Percentiles rank a stretch among this genome's conserved stretches.
These are phyloP conservation scores for Aspergillaceae sp. DNA, from an alignment of 2,329 filamentous ascomycete species.

Conservation along the genomic window DNA sequence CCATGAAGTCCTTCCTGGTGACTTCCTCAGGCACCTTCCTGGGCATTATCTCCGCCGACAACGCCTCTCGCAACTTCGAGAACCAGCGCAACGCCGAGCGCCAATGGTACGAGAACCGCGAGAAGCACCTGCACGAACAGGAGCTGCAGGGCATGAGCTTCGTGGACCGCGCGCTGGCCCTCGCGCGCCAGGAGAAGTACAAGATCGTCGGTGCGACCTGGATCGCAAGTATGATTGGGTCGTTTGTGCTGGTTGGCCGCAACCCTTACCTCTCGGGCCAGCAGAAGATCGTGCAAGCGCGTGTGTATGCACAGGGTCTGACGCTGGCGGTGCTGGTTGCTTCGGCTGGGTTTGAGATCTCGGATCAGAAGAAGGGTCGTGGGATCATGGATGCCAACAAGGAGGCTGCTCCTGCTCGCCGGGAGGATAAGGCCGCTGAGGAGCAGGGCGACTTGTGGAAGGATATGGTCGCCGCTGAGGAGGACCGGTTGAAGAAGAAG, in stretches of 20 bases:
- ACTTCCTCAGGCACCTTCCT: conserved; percentile 74
- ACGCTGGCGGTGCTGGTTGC: conserved; percentile 77
- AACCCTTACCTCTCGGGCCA: conserved; percentile 63
- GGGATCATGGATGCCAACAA: conserved; percentile 41
- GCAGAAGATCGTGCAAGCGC: conserved; percentile 89
- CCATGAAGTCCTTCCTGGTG: conserved; percentile 84
- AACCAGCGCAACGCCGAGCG: conserved; percentile 57
- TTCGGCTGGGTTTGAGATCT: conserved; percentile 71
- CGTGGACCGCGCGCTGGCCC: conserved; percentile 57
- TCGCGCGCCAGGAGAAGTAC: conserved; percentile 75
- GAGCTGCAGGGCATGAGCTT: conserved; percentile 48
- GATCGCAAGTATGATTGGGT: conserved; percentile 69
- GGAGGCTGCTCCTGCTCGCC: conserved; percentile 35
- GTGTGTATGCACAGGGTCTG: conserved; percentile 86
- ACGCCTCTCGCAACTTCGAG: conserved; percentile 63
- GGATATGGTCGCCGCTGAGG: conserved; percentile 43
- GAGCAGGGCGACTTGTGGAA: conserved; percentile 93
- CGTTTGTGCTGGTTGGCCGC: conserved; percentile 66
- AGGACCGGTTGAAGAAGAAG: conserved; percentile 36
- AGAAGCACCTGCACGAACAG: conserved; percentile 49
- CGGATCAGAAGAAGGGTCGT: conserved; percentile 66
- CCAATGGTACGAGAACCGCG: conserved; percentile 56
- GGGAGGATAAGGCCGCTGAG: conserved; percentile 72
- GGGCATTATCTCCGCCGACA: conserved; percentile 81
- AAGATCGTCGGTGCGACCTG: conserved; percentile 74